Base-by-base conservation (phyloP, 495 filamentous ascomycete genomes). In the Aspergillus carlsbadensis region DNA sequence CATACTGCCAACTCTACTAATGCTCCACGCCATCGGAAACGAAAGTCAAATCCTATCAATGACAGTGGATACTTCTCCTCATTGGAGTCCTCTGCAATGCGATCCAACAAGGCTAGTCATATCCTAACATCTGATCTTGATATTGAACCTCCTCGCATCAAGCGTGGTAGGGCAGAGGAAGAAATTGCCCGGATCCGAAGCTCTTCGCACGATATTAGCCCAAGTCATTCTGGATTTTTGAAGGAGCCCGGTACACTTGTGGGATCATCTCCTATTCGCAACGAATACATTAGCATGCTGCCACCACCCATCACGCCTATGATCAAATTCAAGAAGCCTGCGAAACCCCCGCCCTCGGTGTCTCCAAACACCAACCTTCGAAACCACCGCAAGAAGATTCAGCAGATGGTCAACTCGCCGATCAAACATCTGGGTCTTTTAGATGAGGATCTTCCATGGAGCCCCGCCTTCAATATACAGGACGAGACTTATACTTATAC, bases 31-130 rank as follows among this genome's bases (percentile, higher is more conserved):
- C 74, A 79, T 11, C 82, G 85, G 45, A 93, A 90, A 70, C 84
- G 88, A 42, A 92, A 89, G 65, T 70, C 70, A n/a, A 82, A 84
- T 61, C 83, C 84, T 13, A 85, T 96, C 75, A 91, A 96, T 61
- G 94, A 98, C 64, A 96, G 92, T 68, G 94, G 94, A 10, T 98
- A 97, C 69, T 96, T 96, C 63, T 98, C 94, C 1, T 97, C 93
- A 0, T 75, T 98, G n/a, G 94, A 97, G 41, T 98, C 94, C 1
- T 97, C 94, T 0, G 90, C 80, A n/a, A 78, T 90, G 61, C 82
- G 92, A 31, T 85, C 87, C 24, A 83, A 84, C 49, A 83, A 83
- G 51, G 65, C 75, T 33, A 76, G 75, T 6, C 74, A 83, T 54
- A 78, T 90, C 3, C 72, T 87, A 52, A 87, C 85, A 8, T 90